These are phyloP conservation scores for Globisporangium barbulae DNA, from an alignment of 352 stramenopile species.

Conservation along the genomic window DNA sequence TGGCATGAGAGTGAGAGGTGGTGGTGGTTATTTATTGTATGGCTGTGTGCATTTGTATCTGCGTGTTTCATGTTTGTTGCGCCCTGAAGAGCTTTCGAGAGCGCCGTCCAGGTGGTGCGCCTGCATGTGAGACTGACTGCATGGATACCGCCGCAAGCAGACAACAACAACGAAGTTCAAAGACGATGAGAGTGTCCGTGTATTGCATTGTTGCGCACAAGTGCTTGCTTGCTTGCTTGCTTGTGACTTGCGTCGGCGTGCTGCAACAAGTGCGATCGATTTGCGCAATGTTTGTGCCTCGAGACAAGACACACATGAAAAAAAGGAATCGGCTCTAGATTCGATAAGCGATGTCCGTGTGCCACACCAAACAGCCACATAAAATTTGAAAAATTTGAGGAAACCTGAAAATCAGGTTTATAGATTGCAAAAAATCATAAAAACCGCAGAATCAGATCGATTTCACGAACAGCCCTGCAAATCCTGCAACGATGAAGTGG, in stretches of 20 bases:
- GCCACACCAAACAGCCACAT: no score
- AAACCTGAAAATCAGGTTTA: no score
- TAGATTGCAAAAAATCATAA: no score
- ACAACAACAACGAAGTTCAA: neutral
- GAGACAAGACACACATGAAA: no score
- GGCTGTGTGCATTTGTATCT: neutral
- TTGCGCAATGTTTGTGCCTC: no score
- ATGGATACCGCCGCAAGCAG: neutral
- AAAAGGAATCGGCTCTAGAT: no score
- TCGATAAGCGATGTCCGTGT: no score
- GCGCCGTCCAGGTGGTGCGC: neutral
- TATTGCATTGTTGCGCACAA: neutral
- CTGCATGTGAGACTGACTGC: neutral
- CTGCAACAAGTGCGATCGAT: no score
- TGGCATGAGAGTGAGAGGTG: neutral
- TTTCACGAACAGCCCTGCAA: no score
- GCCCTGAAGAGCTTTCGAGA: neutral
- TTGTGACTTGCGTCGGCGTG: neutral
- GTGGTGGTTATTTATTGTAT: conserved; percentile 30
- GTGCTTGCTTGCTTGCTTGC: neutral
- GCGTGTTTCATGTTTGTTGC: neutral
- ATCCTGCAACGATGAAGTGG: no score
- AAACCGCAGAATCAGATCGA: no score
- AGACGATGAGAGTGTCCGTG: neutral
- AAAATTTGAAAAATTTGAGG: no score